A percentile compares a stretch with the other conserved stretches of the same genome.
These are phyloP conservation scores for Aureobasidium lini DNA, from an alignment of 2,329 filamentous ascomycete genomes.

Conservation along the genomic window DNA sequence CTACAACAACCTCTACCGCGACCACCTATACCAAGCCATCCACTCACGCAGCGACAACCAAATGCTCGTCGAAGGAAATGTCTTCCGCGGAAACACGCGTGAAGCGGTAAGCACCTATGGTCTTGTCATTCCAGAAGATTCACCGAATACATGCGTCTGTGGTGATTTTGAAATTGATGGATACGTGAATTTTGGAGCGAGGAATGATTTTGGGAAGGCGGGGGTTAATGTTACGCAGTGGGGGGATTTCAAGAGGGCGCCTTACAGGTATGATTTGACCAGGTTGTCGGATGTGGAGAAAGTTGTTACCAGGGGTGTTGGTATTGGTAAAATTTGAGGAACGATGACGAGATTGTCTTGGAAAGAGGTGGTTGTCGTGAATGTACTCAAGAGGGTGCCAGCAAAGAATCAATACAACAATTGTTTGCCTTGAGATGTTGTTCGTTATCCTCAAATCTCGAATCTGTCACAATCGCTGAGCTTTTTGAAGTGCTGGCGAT, in stretches of 20 bases:
- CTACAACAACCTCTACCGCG: slow-evolving; percentile 44
- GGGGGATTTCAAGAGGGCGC: slow-evolving; percentile 43
- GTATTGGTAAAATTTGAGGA: slow-evolving; percentile 37
- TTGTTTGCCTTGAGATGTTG: no score
- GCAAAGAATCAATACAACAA: no score
- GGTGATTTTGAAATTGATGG: slow-evolving; percentile 50
- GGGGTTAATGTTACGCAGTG: slow-evolving; percentile 46
- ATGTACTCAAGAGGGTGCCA: no score
- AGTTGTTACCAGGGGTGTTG: slow-evolving; percentile 38
- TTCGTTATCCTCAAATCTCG: no score
- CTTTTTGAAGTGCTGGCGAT: no score
- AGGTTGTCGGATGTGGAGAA: slow-evolving; percentile 36
- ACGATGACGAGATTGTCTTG: neutral
- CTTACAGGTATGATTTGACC: slow-evolving; percentile 44
- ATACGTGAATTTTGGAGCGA: slow-evolving; percentile 47
- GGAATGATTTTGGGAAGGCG: slow-evolving; percentile 44
- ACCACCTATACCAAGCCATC: slow-evolving; percentile 42
- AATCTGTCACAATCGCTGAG: no score
- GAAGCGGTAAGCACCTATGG: slow-evolving; percentile 49
- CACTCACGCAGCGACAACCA: slow-evolving; percentile 44
- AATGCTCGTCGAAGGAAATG: slow-evolving; percentile 44
- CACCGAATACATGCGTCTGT: slow-evolving; percentile 46
- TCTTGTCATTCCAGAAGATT: slow-evolving; percentile 48
- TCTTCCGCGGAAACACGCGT: slow-evolving; percentile 40
- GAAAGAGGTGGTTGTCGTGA: no score